Conservation (phyloP, 2,329 filamentous ascomycete species). For the Penicillium sp. region DNA sequence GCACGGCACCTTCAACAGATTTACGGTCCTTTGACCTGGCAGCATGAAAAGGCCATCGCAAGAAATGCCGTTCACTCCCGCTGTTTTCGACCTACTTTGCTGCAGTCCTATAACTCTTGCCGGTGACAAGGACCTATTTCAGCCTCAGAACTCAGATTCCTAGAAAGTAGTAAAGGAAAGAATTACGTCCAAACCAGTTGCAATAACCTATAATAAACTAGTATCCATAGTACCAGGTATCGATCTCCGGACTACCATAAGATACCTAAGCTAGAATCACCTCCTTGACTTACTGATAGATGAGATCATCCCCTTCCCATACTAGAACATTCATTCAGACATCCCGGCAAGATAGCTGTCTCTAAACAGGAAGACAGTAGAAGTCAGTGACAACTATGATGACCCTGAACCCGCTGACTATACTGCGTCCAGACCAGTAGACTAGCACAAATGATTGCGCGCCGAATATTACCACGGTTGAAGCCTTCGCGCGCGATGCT, state of each 20-base stretch:
- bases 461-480: constrained; percentile 20
- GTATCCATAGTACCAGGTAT: not conserved
- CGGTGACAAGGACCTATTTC: not conserved
- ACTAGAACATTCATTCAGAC: not conserved
- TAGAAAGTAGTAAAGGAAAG: not conserved
- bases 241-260: not conserved
- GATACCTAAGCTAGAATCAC: not conserved
- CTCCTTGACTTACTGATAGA: not conserved
- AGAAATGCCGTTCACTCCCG: not conserved
- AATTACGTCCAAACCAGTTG: not conserved
- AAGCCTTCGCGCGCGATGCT: constrained; percentile 21
- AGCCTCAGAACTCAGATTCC: not conserved
- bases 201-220: not conserved
- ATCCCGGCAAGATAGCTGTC: not conserved
- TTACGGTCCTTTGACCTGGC: not conserved
- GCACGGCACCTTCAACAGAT: not conserved
- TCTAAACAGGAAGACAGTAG: not conserved
- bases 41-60: not conserved
- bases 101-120: not conserved
- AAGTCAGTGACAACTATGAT: constrained; percentile 25
- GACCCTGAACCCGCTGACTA: constrained; percentile 14
- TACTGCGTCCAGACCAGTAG: constrained; percentile 22
- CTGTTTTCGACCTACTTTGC: constrained; percentile 1
- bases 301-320: not conserved
- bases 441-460: constrained; percentile 21